Conservation (phyloP, 2,329 filamentous ascomycete genomes). For the Stenocarpella maydis region DNA sequence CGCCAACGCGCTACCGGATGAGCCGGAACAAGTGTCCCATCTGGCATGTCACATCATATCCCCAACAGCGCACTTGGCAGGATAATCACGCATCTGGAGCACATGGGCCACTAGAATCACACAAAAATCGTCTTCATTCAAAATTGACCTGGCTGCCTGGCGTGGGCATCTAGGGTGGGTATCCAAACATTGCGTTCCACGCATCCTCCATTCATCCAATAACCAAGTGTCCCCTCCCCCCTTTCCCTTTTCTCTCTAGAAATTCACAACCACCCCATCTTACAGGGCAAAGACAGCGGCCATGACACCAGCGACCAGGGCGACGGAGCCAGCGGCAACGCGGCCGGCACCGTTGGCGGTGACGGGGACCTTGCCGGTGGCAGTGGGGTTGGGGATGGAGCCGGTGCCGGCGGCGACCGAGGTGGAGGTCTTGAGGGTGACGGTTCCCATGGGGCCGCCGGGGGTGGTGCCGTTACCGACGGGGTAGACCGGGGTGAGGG, state of each 20-base stretch:
- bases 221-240: neutral
- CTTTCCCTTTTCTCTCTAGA: neutral
- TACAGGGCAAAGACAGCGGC: conserved; percentile 47
- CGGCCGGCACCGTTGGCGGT: conserved; percentile 41
- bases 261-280: neutral
- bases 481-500: conserved; percentile 37
- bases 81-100: too few species aligned
- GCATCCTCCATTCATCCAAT: neutral
- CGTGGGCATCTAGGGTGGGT: conserved; percentile 23
- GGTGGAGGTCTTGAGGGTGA: conserved; percentile 33
- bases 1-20: too few species aligned
- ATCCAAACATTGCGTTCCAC: conserved; percentile 26
- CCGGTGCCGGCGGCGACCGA: conserved; percentile 38
- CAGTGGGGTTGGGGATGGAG: conserved; percentile 41
- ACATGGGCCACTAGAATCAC: neutral
- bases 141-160: conserved; percentile 12
- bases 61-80: too few species aligned
- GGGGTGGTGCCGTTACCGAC: conserved; percentile 30
- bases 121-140: conserved; percentile 21
- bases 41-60: too few species aligned
- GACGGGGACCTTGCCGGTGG: conserved; percentile 27
- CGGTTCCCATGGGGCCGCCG: conserved; percentile 29
- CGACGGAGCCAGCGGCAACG: conserved; percentile 49
- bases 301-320: conserved; percentile 50
- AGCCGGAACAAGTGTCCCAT: too few species aligned